These are phyloP conservation scores for Gentiana straminea DNA, from an alignment of 257 asterid genomes.

Conservation along the genomic window DNA sequence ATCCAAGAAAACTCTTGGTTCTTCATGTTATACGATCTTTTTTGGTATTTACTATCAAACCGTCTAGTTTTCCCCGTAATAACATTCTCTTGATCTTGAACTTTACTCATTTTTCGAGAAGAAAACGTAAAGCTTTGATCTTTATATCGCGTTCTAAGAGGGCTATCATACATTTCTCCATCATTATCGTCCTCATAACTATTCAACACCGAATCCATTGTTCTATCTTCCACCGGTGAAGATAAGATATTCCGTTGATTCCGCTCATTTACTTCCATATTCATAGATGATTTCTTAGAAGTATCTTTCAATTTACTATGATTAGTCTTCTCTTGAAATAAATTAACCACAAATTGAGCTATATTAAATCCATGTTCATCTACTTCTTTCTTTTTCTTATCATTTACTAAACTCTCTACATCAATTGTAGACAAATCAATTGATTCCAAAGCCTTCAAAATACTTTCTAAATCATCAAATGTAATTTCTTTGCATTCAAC, in stretches of 20 bases:
- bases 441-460: conserved; percentile 34
- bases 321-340: conserved; percentile 36
- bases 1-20: conserved; percentile 29
- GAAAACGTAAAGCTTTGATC: conserved; percentile 13
- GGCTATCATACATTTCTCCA: conserved; percentile 12
- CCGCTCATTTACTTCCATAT: conserved; percentile 20
- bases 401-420: conserved; percentile 23
- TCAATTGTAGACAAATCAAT: conserved; percentile 18
- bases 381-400: conserved; percentile 35
- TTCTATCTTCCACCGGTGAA: conserved; percentile 29
- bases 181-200: conserved; percentile 15
- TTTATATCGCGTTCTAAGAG: conserved; percentile 13
- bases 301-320: conserved; percentile 23
- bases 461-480: conserved; percentile 45
- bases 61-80: conserved; percentile 16
- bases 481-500: conserved; percentile 37
- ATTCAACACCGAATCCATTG: conserved; percentile 11
- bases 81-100: conserved; percentile 19
- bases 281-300: conserved; percentile 24
- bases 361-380: conserved; percentile 27
- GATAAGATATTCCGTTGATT: conserved; percentile 35
- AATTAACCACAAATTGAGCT: conserved; percentile 21
- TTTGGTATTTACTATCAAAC: conserved; percentile 29
- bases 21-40: conserved; percentile 25
- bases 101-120: conserved; percentile 20